Conservation (phyloP, 2,329 filamentous ascomycete species). For the Fusarium fracticaudum region DNA sequence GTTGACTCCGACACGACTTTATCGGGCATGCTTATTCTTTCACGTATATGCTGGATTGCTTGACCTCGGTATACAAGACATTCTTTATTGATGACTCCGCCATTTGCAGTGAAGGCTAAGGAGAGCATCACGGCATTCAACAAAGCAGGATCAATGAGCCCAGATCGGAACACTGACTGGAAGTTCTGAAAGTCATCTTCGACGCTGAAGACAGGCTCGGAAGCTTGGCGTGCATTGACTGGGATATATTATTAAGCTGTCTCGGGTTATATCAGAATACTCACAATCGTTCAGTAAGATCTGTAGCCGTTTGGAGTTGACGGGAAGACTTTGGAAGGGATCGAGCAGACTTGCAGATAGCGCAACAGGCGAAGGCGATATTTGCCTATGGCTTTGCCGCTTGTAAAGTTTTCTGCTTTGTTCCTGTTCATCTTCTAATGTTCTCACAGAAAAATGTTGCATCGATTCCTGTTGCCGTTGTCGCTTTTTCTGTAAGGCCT, state of each 20-base stretch:
- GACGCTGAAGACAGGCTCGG: conserved; percentile 51
- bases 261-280: too few species aligned
- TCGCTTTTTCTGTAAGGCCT: conserved; percentile 25
- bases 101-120: conserved; percentile 45
- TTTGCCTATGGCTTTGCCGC: too few species aligned
- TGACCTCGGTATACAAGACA: conserved; percentile 50
- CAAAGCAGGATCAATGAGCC: conserved; percentile 49
- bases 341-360: background rate
- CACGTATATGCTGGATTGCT: conserved; percentile 46
- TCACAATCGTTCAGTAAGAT: background rate
- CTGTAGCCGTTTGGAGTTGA: conserved; percentile 17
- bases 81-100: conserved; percentile 42
- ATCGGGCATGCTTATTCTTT: conserved; percentile 45
- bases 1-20: conserved; percentile 49
- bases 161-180: conserved; percentile 46
- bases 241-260: too few species aligned
- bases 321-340: conserved; percentile 27
- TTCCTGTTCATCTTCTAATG: background rate
- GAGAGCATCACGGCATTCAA: conserved; percentile 53
- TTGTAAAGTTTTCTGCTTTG: rapidly evolving
- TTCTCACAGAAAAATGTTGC: conserved; percentile 14
- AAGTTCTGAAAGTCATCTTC: conserved; percentile 52
- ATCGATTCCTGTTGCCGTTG: background rate
- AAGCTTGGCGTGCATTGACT: conserved; percentile 41
- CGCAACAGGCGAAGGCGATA: background rate